Conservation (phyloP, 2,329 filamentous ascomycete genomes). For the Trichophyton verrucosum region DNA sequence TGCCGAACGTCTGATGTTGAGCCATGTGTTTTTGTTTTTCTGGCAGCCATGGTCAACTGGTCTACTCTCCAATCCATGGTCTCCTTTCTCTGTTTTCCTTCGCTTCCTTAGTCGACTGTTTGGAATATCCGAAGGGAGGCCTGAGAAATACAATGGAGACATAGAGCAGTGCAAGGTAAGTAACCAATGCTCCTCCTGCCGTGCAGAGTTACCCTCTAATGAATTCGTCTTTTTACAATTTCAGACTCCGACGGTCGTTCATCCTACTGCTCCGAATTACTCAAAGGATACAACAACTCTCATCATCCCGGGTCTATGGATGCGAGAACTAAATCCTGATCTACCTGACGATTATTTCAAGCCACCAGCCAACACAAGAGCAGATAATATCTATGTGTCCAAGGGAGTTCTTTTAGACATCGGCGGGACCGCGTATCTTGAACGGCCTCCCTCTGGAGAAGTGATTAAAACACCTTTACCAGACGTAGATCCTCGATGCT, state of each 20-base stretch:
- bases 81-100: no score
- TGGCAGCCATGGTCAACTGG: no score
- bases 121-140: no score
- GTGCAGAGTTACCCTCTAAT: no score
- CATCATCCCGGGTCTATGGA: background rate
- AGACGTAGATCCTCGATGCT: background rate
- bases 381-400: background rate
- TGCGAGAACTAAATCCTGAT: background rate
- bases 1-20: no score
- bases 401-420: background rate
- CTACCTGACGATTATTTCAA: background rate
- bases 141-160: no score
- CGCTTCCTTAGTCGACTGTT: no score
- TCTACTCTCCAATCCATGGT: no score
- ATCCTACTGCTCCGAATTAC: background rate
- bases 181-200: no score
- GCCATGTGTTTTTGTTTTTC: no score
- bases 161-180: no score
- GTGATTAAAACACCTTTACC: background rate
- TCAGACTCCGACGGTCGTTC: background rate
- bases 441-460: background rate
- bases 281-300: background rate
- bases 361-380: background rate
- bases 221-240: no score
- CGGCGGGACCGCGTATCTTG: background rate